phyloP scores from a whole-genome alignment of 345 rosid genomes.

The Populus euphratica region DNA sequence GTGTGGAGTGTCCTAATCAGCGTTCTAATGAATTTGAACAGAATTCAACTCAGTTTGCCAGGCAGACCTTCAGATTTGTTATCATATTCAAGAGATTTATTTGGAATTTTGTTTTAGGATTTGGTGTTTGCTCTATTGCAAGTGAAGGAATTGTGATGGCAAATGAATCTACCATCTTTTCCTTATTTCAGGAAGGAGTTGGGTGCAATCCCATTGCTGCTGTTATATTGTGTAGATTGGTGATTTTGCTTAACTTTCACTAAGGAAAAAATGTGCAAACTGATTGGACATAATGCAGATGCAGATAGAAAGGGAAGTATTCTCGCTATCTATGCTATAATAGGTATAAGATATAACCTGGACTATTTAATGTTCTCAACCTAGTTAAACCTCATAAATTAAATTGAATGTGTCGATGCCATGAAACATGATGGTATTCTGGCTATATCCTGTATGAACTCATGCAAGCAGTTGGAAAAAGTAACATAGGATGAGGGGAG shows the following conservation, averaged over 20 bases:
- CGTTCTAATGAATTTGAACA: background rate
- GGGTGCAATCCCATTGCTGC: background rate
- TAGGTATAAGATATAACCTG: background rate
- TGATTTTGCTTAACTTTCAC: background rate
- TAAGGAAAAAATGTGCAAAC: background rate
- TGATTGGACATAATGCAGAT: background rate
- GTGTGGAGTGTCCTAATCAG: background rate
- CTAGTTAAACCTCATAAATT: background rate
- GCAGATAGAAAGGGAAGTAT: background rate
- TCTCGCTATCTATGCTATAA: background rate
- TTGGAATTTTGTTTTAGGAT: background rate
- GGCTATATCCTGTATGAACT: background rate
- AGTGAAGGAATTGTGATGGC: background rate
- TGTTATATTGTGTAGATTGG: background rate
- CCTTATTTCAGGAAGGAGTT: background rate
- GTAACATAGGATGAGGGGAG: background rate
- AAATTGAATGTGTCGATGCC: background rate
- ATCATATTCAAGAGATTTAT: background rate
- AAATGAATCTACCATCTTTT: background rate
- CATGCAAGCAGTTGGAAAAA: background rate
- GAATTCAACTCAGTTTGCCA: background rate
- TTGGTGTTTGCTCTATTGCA: background rate
- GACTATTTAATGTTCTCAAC: background rate
- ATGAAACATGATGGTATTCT: background rate
- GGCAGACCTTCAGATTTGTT: background rate